These are phyloP conservation scores for Camellia sinensis DNA, from an alignment of 148 eudicot genomes.

Conservation along the genomic window DNA sequence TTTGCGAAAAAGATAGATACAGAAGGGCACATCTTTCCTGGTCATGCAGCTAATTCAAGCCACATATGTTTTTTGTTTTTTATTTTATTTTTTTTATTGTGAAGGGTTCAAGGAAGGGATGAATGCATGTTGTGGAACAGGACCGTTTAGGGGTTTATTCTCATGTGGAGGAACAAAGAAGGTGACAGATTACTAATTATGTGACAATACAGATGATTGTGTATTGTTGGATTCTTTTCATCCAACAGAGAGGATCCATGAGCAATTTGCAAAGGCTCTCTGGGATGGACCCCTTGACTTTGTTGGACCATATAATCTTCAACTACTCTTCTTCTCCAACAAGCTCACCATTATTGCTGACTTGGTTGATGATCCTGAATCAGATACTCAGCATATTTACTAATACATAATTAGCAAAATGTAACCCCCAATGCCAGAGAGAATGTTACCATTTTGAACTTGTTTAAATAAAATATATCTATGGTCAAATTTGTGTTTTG, in stretches of 20 bases:
- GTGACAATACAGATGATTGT: slow-evolving; percentile 21
- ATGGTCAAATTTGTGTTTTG: no score
- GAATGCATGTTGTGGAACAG: slow-evolving; percentile 35
- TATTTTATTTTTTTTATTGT: no score
- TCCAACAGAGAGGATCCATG: slow-evolving; percentile 28
- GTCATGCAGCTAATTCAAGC: no score
- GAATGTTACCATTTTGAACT: no score
- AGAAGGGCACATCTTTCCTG: no score
- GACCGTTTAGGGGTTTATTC: slow-evolving; percentile 26
- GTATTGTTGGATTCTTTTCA: slow-evolving; percentile 35
- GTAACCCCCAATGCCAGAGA: no score
- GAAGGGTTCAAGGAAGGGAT: slow-evolving; percentile 32
- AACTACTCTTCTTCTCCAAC: slow-evolving; percentile 2
- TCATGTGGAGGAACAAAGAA: slow-evolving; percentile 33
- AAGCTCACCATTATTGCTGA: slow-evolving; percentile 12
- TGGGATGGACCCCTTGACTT: slow-evolving; percentile 24
- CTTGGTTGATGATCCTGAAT: not conserved
- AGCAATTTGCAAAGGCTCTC: slow-evolving; percentile 24
- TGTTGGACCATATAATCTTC: slow-evolving; percentile 23
- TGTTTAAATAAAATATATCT: no score
- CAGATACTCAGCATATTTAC: not conserved
- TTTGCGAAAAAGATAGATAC: no score
- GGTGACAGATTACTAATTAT: slow-evolving; percentile 20
- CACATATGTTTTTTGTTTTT: not conserved
- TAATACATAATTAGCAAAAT: not conserved